Base-by-base conservation (phyloP, 805 yeast genomes). In the Saccharomyces mikatae region DNA sequence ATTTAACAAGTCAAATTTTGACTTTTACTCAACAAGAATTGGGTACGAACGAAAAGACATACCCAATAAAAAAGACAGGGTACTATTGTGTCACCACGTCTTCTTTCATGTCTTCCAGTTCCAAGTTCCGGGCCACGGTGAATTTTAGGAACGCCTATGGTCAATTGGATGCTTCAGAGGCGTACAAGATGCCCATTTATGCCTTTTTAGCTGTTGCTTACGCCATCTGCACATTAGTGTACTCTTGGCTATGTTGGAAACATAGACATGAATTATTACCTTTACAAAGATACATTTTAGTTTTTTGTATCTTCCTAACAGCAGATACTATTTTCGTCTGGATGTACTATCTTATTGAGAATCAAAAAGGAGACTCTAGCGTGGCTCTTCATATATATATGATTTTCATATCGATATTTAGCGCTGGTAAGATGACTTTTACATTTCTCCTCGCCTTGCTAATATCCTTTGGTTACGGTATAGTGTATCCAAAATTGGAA, bases 121-220 rank as follows among this genome's bases (percentile, higher is more conserved):
- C 72, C 9, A 75, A 74, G 24, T 94, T 84, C 70, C 69, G 76
- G 52, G 87, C 92, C 13, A 70, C 72, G n/a, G 86, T 86, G 47
- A 85, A 84, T 62, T 94, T 89, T 72, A 94, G 89, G 74, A 94
- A 91, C 71, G 87, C 98, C 4, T 94, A 80, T 70, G 99, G 99
- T 54, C 80, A 88, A 56, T 75, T 94, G 54, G 81, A 95, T 29
- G 99, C 96, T 4, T 76, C 91, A 36, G 96, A 94, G 68, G 86
- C 89, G 60, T 96, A 98, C 30, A 89, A 91, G 63, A 77, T 94
- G 58, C 89, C 96, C 11, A 81, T 89, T 27, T 94, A 89, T 68
- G 97, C 96, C 0, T 80, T 87, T 13, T 76, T 89, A 64, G 88
- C 97, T 1, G 77, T 92, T 41, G 81, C 86, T 47, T 94, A 94